These are phyloP conservation scores for Cryptosporidium viatorum DNA, from an alignment of 169 alveolate species.

Conservation along the genomic window DNA sequence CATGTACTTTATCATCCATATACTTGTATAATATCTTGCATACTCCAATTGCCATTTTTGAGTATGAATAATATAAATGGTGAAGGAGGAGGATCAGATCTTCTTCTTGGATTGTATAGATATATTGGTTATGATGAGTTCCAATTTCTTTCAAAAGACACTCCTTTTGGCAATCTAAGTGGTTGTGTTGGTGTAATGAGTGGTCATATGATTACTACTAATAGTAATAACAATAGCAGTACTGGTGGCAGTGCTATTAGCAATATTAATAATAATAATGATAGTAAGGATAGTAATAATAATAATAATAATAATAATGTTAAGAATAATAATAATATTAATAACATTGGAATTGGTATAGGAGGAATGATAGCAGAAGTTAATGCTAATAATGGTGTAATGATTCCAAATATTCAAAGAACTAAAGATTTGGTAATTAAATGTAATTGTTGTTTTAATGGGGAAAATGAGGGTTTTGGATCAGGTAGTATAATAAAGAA, in stretches of 20 bases:
- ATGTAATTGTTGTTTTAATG: neutral
- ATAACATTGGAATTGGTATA: neutral
- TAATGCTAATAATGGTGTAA: neutral
- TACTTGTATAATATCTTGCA: slow-evolving; percentile 47
- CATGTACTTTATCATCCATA: slow-evolving; percentile 40
- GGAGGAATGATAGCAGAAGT: neutral
- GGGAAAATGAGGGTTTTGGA: neutral
- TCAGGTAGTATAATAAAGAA: slow-evolving; percentile 14
- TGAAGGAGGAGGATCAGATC: slow-evolving; percentile 1
- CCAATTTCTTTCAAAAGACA: slow-evolving; percentile 6
- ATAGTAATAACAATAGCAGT: too few relatives aligned
- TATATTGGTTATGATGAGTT: slow-evolving; percentile 56
- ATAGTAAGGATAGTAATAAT: too few relatives aligned
- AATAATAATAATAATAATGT: too few relatives aligned
- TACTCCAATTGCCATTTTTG: slow-evolving; percentile 31
- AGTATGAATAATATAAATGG: neutral
- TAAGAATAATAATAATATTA: neutral
- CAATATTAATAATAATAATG: neutral
- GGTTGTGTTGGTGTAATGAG: neutral
- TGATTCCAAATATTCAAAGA: neutral
- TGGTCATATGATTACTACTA: neutral
- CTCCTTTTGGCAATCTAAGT: neutral
- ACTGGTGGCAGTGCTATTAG: neutral
- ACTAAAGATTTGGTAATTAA: neutral
- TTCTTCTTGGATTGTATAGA: slow-evolving; percentile 19